These are phyloP conservation scores for Aspergillus ustus DNA, from an alignment of 2,329 filamentous ascomycete species.

Conservation along the genomic window DNA sequence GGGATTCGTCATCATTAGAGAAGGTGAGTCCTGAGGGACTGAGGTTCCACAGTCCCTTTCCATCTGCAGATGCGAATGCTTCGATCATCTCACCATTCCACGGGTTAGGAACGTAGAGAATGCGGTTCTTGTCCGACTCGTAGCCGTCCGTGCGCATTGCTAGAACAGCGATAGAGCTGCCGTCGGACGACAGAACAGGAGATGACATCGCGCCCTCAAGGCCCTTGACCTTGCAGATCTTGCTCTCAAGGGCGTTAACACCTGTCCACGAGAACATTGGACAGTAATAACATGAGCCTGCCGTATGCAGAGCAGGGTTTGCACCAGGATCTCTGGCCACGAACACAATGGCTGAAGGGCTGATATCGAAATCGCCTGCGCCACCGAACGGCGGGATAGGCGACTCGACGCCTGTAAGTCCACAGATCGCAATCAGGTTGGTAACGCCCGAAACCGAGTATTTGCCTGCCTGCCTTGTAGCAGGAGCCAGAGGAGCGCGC, in stretches of 20 bases:
- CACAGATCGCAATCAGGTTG: constrained; percentile 48
- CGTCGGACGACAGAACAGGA: constrained; percentile 51
- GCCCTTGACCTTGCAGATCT: constrained; percentile 37
- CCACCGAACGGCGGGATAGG: constrained; percentile 56
- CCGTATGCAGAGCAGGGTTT: constrained; percentile 53
- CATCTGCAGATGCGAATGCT: constrained; percentile 42
- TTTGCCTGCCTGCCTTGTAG: constrained; percentile 42
- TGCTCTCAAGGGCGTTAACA: constrained; percentile 35
- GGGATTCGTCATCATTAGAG: constrained; percentile 45
- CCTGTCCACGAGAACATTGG: constrained; percentile 49
- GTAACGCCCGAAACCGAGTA: constrained; percentile 48
- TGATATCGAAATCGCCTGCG: constrained; percentile 52
- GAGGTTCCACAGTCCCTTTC: constrained; percentile 46
- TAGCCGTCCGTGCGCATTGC: constrained; percentile 52
- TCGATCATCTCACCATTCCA: constrained; percentile 47
- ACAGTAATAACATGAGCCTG: constrained; percentile 51
- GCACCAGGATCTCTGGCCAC: constrained; percentile 52
- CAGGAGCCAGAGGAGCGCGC: constrained; percentile 42
- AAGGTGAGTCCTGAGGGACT: constrained; percentile 49
- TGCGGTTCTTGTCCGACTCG: constrained; percentile 53
- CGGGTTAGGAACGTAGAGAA: constrained; percentile 48
- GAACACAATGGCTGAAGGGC: constrained; percentile 50
- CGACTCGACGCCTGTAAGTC: constrained; percentile 47
- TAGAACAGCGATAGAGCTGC: constrained; percentile 48
- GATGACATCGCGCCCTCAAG: constrained; percentile 51